phyloP scores from a whole-genome alignment of 108 stramenopile genomes.

The Nitzschia inconspicua region DNA sequence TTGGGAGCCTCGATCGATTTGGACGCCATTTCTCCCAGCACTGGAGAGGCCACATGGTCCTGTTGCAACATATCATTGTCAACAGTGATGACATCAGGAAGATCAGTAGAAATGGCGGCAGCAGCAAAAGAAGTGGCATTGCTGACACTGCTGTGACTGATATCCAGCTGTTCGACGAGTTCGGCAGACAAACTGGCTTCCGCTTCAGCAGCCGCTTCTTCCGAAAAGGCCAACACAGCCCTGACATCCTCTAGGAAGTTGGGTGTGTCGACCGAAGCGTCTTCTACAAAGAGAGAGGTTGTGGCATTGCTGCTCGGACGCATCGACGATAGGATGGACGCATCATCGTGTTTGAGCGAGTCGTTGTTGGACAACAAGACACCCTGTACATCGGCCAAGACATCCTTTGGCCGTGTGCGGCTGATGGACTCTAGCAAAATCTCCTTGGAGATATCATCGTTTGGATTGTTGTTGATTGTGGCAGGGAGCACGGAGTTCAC shows the following conservation, averaged over 20 bases:
- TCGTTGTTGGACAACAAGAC: too few species aligned
- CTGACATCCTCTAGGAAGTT: conserved; percentile 50
- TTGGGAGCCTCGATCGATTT: conserved; percentile 33
- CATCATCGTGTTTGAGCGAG: background rate
- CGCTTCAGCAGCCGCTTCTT: conserved; percentile 19
- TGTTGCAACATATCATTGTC: background rate
- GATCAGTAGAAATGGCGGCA: background rate
- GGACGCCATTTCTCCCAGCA: background rate
- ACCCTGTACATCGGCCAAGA: too few species aligned
- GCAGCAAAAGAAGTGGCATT: background rate
- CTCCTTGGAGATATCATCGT: too few species aligned
- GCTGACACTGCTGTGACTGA: background rate
- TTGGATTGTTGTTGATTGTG: too few species aligned
- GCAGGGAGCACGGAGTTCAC: too few species aligned
- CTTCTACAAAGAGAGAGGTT: too few species aligned
- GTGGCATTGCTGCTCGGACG: too few species aligned
- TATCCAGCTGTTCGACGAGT: conserved; percentile 16
- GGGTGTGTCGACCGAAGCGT: too few species aligned
- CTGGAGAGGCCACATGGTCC: background rate
- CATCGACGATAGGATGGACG: too few species aligned
- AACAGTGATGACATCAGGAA: background rate
- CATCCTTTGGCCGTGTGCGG: too few species aligned
- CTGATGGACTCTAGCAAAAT: too few species aligned
- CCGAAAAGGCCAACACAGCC: conserved; percentile 33
- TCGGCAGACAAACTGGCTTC: conserved; percentile 28